Evolutionary conservation across 441 rosid genomes (phyloP).

Genomic region (Euphorbia celastroides): DNA sequence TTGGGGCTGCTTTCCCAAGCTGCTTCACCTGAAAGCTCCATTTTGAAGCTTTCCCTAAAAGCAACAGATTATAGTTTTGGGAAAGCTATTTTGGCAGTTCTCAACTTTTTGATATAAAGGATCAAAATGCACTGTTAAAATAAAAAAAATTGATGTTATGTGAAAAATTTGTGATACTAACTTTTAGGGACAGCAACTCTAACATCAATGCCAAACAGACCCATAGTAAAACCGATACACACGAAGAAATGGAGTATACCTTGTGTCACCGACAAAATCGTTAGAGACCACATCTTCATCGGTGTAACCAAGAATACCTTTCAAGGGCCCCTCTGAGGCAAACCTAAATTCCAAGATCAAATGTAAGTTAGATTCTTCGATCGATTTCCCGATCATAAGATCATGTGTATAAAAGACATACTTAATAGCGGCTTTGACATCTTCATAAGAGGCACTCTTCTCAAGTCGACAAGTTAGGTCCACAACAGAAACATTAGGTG

Average conservation of each 20-base stretch:
- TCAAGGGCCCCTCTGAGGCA: constrained; percentile 87
- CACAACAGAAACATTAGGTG: constrained; percentile 94
- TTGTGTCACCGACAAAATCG: constrained; percentile 90
- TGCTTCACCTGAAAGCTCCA: no score
- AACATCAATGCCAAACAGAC: no score
- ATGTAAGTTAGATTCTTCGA: constrained; percentile 1
- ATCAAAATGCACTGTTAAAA: no score
- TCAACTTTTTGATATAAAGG: no score
- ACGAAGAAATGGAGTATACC: constrained; percentile 35
- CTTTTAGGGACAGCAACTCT: no score
- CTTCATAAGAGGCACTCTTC: constrained; percentile 86
- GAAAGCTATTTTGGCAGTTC: no score
- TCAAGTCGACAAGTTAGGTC: constrained; percentile 96
- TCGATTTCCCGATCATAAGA: background rate
- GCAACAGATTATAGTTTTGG: no score
- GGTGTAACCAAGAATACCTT: constrained; percentile 95
- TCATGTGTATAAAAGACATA: constrained; percentile 23
- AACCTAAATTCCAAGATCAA: constrained; percentile 36
- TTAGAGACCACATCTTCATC: constrained; percentile 97
- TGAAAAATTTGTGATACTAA: no score
- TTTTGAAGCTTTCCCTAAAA: no score
- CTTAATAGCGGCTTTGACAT: constrained; percentile 92
- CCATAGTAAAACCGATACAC: no score
- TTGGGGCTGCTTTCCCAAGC: no score
- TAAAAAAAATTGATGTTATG: no score